Evolutionary conservation across 441 rosid genomes (phyloP), one percentile per base, ranked within the genome.

Genomic region (Pelargonium exstipulatum): DNA sequence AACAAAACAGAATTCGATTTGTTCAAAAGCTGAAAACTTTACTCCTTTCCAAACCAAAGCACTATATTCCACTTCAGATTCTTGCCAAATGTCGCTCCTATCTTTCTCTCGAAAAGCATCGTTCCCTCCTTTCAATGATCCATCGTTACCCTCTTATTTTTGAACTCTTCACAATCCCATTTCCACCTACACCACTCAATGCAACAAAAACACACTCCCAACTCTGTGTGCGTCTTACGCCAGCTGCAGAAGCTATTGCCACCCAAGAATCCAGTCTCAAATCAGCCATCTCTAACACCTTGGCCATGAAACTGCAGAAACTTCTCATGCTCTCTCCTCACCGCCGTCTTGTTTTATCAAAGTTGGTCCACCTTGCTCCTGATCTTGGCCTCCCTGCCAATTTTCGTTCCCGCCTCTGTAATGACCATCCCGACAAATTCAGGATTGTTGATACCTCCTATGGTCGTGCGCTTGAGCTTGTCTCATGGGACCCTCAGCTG

Each of bases 331-430:
- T 93, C 20, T 81, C 98, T 45, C 81, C 91, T 66, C 90, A 90
- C 75, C 82, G 62, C 8, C 76, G 90, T 70, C 86, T 93, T 64
- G 82, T 89, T 61, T 81, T 90, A 53, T 83, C 96, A 18, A 93
- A 93, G 79, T 79, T 93, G 70, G 96, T 89, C 76, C 94, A 90
- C 74, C 77, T 93, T 26, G 90, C 86, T 1, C 92, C 96, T 2
- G 92, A 93, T 82, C 87, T 93, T 55, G 98, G 98, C 4, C 82
- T 93, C 12, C 89, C 90, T 66, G 88, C 96, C n/a, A 88, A 88
- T 78, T 90, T 93, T 71, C 84, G 94, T 65, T 89, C 96, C 37
- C 79, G 91, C 20, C 92, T 90, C 40, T 90, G 98, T 75, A 88
- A 88, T 80, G 96, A 88, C 64, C 79, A 83, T 69, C 95, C 92